These are phyloP conservation scores for Gracilaria vermiculophylla DNA, from an alignment of 23 red algal species.

Conservation along the genomic window DNA sequence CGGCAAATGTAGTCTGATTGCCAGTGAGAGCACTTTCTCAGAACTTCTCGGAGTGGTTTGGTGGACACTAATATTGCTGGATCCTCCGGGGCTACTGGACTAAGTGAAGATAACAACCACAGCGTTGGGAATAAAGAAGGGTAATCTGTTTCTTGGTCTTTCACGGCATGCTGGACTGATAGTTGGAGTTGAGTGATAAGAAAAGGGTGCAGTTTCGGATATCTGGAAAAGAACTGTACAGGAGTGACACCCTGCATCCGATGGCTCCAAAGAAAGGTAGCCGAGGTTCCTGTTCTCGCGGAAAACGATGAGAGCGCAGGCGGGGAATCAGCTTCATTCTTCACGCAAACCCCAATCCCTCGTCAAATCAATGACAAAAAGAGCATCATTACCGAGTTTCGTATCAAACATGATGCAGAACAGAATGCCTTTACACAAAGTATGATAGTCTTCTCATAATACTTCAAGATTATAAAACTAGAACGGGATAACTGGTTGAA, in stretches of 20 bases:
- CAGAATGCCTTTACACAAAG: conserved; percentile 44
- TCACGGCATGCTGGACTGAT: conserved; percentile 32
- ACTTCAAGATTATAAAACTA: conserved; percentile 47
- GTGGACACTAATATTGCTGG: conserved; percentile 32
- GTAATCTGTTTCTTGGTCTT: conserved; percentile 7
- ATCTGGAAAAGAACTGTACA: conserved; percentile 53
- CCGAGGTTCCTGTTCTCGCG: not conserved
- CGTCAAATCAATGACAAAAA: conserved; percentile 37
- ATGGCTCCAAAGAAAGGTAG: not conserved
- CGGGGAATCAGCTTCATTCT: not conserved
- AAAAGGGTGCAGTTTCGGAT: conserved; percentile 66
- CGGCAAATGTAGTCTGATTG: conserved; percentile 51
- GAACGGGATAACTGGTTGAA: no score
- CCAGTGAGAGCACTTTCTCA: conserved; percentile 43
- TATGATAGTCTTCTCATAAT: conserved; percentile 28
- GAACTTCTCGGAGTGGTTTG: conserved; percentile 28
- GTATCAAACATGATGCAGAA: conserved; percentile 52
- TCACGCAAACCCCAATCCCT: conserved; percentile 43
- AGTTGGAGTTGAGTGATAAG: conserved; percentile 26
- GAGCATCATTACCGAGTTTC: conserved; percentile 51
- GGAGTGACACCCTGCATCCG: conserved; percentile 19
- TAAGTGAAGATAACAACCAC: conserved; percentile 43
- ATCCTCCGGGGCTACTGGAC: conserved; percentile 29
- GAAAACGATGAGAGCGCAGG: not conserved
- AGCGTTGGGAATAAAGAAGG: conserved; percentile 58